phyloP scores from a whole-genome alignment of 2,329 filamentous ascomycete species.

The Ascochyta clinopodiicola region DNA sequence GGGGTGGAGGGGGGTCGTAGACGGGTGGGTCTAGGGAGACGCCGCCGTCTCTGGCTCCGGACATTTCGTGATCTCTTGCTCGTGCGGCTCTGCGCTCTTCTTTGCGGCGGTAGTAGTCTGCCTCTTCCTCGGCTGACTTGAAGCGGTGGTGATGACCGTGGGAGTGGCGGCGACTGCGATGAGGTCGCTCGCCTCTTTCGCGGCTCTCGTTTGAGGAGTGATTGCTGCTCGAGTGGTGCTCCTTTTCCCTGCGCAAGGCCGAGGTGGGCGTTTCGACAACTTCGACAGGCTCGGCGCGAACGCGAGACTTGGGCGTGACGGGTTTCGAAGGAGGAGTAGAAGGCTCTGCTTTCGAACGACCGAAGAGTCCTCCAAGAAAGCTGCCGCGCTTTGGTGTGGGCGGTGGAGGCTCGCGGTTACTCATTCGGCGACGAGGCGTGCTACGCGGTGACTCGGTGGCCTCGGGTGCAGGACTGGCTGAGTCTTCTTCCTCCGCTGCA shows the following conservation, averaged over 20 bases:
- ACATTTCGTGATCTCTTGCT: conserved; percentile 37
- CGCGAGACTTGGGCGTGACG: conserved; percentile 31
- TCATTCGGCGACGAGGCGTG: conserved; percentile 27
- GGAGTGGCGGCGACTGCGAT: conserved; percentile 41
- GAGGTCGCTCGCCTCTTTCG: conserved; percentile 37
- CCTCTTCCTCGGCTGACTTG: conserved; percentile 40
- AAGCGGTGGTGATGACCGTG: conserved; percentile 34
- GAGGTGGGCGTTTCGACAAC: conserved; percentile 22
- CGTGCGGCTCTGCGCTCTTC: conserved; percentile 37
- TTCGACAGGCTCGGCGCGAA: conserved; percentile 34
- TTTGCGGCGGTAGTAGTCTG: conserved; percentile 40
- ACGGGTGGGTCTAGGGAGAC: conserved; percentile 23
- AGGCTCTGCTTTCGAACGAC: conserved; percentile 42
- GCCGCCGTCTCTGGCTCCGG: conserved; percentile 34
- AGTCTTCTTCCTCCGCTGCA: conserved; percentile 34
- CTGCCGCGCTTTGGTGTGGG: conserved; percentile 36
- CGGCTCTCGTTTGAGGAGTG: conserved; percentile 43
- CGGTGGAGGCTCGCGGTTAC: conserved; percentile 35
- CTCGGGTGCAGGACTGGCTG: conserved; percentile 24
- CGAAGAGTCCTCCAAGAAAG: conserved; percentile 41
- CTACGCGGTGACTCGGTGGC: conserved; percentile 31
- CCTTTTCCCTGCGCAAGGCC: conserved; percentile 28
- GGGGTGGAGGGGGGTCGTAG: conserved; percentile 29
- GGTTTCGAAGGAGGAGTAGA: conserved; percentile 33
- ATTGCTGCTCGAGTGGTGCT: conserved; percentile 36